Base-by-base conservation (phyloP, 2,329 filamentous ascomycete genomes). In the Cercospora citrullina region DNA sequence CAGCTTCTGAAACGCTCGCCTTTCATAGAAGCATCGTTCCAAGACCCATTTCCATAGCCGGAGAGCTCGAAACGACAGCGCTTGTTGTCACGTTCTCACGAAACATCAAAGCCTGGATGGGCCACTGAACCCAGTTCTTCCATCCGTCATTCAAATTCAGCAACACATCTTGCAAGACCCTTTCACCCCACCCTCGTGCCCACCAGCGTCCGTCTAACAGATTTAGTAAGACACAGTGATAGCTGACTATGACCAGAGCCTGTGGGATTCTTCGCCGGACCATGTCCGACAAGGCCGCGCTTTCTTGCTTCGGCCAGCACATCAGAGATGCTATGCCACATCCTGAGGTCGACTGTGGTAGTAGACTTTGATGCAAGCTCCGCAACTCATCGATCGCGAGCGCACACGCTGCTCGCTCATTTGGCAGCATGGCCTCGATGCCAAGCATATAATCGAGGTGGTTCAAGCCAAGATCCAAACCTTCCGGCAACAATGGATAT, bases 381-480 rank as follows among this genome's bases (percentile, higher is more conserved):
- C 33, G 18, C 36, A 77, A 68, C 61, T 77, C 75, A 10, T 69
- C 66, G 21, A 77, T 69, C 9, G 75, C 72, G 8, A 75, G 48
- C 0, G 70, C 70, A 65, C 74, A 75, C 4, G 68, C 69, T 33
- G 69, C 66, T 58, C 74, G 65, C 28, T 76, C 75, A 18, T 75
- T 74, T 9, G 72, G 70, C 2, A 75, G 53, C 74, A 77, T 76
- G 31, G 70, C 67, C 21, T 77, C 73, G 21, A 75, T 66, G 3
- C 72, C 74, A 57, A 77, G 71, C 74, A 77, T 75, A 69, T 72
- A 77, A 60, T 77, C 75, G 23, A 77, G 72, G 65, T 77, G 75
- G n/a, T 68, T 68, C 30, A 77, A 65, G 7, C 75, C 74, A 48
- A 74, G 73, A 59, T 75, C 74, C 68, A 76, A 72, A 30, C 72